Conservation (phyloP, 2,329 filamentous ascomycete species). For the Ceratocystis huliohia region DNA sequence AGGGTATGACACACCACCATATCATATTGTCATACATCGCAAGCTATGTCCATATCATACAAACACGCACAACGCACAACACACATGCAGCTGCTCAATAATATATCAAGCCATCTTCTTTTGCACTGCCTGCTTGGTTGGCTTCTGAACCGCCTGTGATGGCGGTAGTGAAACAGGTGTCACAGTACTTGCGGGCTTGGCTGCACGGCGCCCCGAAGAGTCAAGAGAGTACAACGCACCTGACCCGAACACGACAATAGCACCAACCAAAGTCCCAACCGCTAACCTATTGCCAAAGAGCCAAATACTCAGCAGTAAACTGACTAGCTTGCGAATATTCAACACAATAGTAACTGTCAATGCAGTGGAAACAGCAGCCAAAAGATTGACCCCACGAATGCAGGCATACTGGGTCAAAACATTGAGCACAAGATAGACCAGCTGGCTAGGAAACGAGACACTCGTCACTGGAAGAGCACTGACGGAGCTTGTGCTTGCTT, state of each 20-base stretch:
- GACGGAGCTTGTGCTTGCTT: slow-evolving; percentile 2
- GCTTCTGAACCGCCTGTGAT: not conserved
- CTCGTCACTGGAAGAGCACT: not conserved
- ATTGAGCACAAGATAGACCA: slow-evolving; percentile 60
- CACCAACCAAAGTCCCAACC: slow-evolving; percentile 64
- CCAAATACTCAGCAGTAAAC: slow-evolving; percentile 81
- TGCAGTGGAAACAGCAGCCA: slow-evolving; percentile 77
- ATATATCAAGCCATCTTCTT: slow-evolving; percentile 17
- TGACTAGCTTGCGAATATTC: slow-evolving; percentile 88
- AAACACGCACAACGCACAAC: not conserved
- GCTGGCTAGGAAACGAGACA: slow-evolving; percentile 49
- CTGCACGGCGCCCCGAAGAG: slow-evolving; percentile 25
- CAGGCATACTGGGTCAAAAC: slow-evolving; percentile 87
- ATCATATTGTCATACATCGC: not conserved
- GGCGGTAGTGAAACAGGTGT: not conserved
- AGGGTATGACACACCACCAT: not conserved
- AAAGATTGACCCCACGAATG: slow-evolving; percentile 89
- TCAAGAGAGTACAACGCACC: slow-evolving; percentile 87
- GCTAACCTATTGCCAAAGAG: slow-evolving; percentile 80
- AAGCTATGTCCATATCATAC: not conserved
- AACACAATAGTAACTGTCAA: slow-evolving; percentile 93
- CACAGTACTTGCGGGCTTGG: not conserved
- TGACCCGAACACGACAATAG: slow-evolving; percentile 73
- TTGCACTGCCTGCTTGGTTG: slow-evolving; percentile 10
- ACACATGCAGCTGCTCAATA: not conserved